phyloP scores from a whole-genome alignment of 2,329 filamentous ascomycete genomes.

The Apiospora arundinis region DNA sequence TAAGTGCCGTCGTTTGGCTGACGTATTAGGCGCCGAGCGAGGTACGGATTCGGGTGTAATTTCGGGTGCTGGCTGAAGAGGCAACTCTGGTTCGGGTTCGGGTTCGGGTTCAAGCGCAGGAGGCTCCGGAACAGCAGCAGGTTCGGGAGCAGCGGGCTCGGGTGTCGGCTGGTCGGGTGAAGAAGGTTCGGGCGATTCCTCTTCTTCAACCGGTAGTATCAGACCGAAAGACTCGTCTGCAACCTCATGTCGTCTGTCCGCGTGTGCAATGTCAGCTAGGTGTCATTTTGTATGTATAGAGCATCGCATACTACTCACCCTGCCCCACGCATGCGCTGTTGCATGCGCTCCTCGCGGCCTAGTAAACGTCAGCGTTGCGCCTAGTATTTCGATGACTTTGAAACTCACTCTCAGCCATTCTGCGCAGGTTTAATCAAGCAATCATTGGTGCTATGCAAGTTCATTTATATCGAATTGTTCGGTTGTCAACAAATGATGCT shows the following conservation, averaged over 20 bases:
- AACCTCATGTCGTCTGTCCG: constrained; percentile 58
- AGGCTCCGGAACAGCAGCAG: not conserved
- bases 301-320: constrained; percentile 52
- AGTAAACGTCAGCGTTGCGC: constrained; percentile 9
- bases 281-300: not conserved
- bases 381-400: not conserved
- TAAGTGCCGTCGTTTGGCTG: constrained; percentile 53
- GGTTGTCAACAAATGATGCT: constrained; percentile 3
- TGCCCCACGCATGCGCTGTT: constrained; percentile 69
- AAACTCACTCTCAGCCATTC: constrained; percentile 21
- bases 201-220: constrained; percentile 46
- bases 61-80: constrained; percentile 2
- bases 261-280: constrained; percentile 18
- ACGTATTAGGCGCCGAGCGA: constrained; percentile 53
- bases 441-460: not conserved
- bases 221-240: constrained; percentile 67
- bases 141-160: constrained; percentile 13
- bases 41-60: constrained; percentile 35
- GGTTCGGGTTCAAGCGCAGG: constrained; percentile 20
- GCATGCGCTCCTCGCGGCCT: constrained; percentile 68
- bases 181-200: constrained; percentile 31
- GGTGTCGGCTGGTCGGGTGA: constrained; percentile 25
- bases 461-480: not conserved
- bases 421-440: not conserved
- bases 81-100: constrained; percentile 22